Conservation (phyloP, 2,329 filamentous ascomycete species). For the Arthrocladium fulminans region DNA sequence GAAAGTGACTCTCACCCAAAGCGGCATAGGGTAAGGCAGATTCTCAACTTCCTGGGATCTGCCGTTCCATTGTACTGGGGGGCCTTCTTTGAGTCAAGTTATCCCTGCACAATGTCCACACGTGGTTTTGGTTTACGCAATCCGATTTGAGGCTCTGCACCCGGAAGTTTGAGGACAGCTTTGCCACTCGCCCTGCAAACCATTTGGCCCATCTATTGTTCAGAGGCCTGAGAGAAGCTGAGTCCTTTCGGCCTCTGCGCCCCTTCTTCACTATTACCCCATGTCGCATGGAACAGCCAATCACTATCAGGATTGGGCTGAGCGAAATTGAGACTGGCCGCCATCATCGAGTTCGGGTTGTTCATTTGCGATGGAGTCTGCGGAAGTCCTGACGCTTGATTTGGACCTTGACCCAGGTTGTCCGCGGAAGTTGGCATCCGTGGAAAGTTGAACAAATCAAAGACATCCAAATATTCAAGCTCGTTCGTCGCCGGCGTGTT, state of each 20-base stretch:
- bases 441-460: conserved; percentile 91
- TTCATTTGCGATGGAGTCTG: conserved; percentile 5
- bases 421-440: conserved; percentile 15
- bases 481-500: conserved; percentile 64
- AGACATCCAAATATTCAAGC: conserved; percentile 82
- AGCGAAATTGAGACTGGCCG: conserved; percentile 34
- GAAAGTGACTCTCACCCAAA: background rate
- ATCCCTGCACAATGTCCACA: background rate
- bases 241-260: background rate
- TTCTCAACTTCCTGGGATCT: background rate
- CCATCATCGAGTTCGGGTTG: conserved; percentile 33
- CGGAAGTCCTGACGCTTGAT: conserved; percentile 8
- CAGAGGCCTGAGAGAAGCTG: background rate
- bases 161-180: background rate
- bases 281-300: conserved; percentile 28
- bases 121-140: background rate
- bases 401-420: conserved; percentile 5
- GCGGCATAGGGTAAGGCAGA: conserved; percentile 3
- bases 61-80: too few species aligned
- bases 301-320: conserved; percentile 40
- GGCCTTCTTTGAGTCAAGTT: background rate
- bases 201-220: background rate
- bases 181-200: background rate
- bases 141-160: background rate
- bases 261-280: too few species aligned